Percentiles rank a stretch among this genome's conserved stretches.
These are phyloP conservation scores for Cordyceps javanica DNA, from an alignment of 2,329 filamentous ascomycete genomes.

Conservation along the genomic window DNA sequence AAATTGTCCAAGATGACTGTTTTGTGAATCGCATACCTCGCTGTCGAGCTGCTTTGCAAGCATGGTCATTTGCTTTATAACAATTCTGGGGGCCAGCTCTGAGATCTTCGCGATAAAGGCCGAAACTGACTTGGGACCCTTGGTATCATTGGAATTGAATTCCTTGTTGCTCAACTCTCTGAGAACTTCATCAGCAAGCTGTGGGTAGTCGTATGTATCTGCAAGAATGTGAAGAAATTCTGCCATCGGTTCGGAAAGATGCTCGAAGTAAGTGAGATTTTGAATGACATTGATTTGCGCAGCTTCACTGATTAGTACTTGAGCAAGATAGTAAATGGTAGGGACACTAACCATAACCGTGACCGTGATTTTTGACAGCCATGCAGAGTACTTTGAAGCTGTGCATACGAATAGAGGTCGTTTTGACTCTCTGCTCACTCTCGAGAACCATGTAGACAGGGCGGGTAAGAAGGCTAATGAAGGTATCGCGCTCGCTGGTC, in stretches of 20 bases:
- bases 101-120: slow-evolving; percentile 90
- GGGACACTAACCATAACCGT: slow-evolving; percentile 70
- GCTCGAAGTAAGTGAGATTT: slow-evolving; percentile 96
- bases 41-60: slow-evolving; percentile 92
- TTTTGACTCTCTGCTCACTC: slow-evolving; percentile 88
- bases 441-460: slow-evolving; percentile 92
- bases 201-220: slow-evolving; percentile 96
- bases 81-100: slow-evolving; percentile 80
- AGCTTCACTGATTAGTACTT: slow-evolving; percentile 45
- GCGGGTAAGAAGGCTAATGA: slow-evolving; percentile 84
- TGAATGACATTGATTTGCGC: slow-evolving; percentile 98
- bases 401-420: slow-evolving; percentile 85
- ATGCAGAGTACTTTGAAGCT: slow-evolving; percentile 95
- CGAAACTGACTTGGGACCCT: slow-evolving; percentile 93
- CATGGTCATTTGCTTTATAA: slow-evolving; percentile 96
- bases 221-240: slow-evolving; percentile 94
- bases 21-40: slow-evolving; percentile 53
- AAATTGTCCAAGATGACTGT: rapidly evolving
- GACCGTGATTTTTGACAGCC: slow-evolving; percentile 94
- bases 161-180: slow-evolving; percentile 95
- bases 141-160: slow-evolving; percentile 94
- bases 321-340: not conserved
- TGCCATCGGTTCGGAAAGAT: slow-evolving; percentile 97
- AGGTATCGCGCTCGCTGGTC: slow-evolving; percentile 92
- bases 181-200: slow-evolving; percentile 87